A percentile compares a stretch with the other conserved stretches of the same genome.
Evolutionary conservation across 106 monocot genomes (phyloP).

Genomic region (Cymbidium sinense): DNA sequence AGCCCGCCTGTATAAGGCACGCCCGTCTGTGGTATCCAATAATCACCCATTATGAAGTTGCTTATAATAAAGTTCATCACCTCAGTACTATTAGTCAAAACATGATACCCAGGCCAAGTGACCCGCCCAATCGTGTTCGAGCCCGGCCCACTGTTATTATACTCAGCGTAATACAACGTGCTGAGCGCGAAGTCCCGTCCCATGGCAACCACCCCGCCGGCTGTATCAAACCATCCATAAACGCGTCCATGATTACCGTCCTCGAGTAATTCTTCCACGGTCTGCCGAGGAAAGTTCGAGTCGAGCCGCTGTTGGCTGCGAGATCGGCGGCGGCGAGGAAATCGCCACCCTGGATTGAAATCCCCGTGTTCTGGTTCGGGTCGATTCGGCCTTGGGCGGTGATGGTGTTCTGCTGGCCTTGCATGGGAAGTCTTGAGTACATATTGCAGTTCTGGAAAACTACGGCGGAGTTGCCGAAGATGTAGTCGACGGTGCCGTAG

Average conservation of each 20-base stretch:
- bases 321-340: constrained; percentile 40
- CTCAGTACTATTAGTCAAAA: constrained; percentile 23
- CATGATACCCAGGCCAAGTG: constrained; percentile 59
- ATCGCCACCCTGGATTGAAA: constrained; percentile 46
- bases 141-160: constrained; percentile 46
- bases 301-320: constrained; percentile 12
- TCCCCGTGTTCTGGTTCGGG: constrained; percentile 88
- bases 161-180: constrained; percentile 79
- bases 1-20: constrained; percentile 54
- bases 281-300: constrained; percentile 57
- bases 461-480: constrained; percentile 86
- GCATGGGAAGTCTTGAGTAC: constrained; percentile 56
- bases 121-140: constrained; percentile 37
- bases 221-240: constrained; percentile 38
- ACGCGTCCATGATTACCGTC: constrained; percentile 67
- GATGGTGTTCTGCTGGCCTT: constrained; percentile 61
- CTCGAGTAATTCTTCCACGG: constrained; percentile 84
- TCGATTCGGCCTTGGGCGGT: constrained; percentile 85
- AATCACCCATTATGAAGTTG: constrained; percentile 45
- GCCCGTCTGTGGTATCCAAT: constrained; percentile 65
- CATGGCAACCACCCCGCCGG: constrained; percentile 74
- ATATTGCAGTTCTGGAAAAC: constrained; percentile 83
- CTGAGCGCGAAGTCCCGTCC: constrained; percentile 61
- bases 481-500: constrained; percentile 83
- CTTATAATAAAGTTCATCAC: constrained; percentile 50